Evolutionary conservation across 1,284 basidiomycete species (phyloP).

Genomic region (Waitea zeae): DNA sequence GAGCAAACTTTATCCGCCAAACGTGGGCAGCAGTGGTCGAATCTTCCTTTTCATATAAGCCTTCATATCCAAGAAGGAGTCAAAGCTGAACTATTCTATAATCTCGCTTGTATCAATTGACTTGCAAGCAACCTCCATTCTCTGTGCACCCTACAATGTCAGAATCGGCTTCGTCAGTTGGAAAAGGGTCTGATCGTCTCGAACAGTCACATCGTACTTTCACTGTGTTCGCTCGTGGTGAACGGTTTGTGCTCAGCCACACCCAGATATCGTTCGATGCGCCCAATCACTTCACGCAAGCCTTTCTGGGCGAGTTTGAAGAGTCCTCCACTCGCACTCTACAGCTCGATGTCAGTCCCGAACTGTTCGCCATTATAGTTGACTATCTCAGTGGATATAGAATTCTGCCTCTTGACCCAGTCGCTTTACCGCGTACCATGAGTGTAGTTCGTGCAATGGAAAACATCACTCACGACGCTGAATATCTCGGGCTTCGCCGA

Average conservation of each 20-base stretch:
- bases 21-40: too few species aligned
- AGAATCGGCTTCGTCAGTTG: too few species aligned
- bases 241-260: constrained; percentile 6
- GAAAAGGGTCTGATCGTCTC: too few species aligned
- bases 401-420: constrained; percentile 6
- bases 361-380: constrained; percentile 8
- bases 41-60: too few species aligned
- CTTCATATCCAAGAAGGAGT: too few species aligned
- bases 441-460: constrained; percentile 4
- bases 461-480: constrained; percentile 7
- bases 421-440: constrained; percentile 7
- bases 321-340: constrained; percentile 4
- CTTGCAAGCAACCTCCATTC: too few species aligned
- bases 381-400: constrained; percentile 8
- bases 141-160: too few species aligned
- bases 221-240: constrained; percentile 6
- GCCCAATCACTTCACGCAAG: constrained; percentile 8
- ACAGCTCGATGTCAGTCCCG: constrained; percentile 7
- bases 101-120: too few species aligned
- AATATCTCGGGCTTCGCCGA: constrained; percentile 8
- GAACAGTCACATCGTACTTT: too few species aligned
- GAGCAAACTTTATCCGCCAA: too few species aligned
- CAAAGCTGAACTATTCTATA: too few species aligned
- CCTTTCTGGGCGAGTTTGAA: constrained; percentile 7
- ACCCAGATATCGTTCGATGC: constrained; percentile 7